Conservation (phyloP, 495 filamentous ascomycete species). For the Penicillium goetzii region DNA sequence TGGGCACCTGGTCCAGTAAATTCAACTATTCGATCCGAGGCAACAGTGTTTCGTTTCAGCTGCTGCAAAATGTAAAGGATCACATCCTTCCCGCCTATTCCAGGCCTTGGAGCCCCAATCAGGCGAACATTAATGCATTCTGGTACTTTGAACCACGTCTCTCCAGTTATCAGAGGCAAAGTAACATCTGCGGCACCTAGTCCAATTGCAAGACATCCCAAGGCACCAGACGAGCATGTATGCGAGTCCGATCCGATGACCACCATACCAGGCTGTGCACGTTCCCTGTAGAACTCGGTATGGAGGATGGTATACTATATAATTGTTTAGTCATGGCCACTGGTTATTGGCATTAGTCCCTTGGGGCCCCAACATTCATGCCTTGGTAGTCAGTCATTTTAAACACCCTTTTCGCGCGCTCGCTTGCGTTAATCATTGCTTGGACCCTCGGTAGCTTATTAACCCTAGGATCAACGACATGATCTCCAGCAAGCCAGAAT, state of each 20-base stretch:
- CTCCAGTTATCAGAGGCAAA: conserved; percentile 48
- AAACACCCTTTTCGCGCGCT: conserved; percentile 39
- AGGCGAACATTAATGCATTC: conserved; percentile 45
- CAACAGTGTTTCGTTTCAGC: conserved; percentile 51
- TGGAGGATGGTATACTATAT: conserved; percentile 50
- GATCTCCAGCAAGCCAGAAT: conserved; percentile 53
- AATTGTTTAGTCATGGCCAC: not conserved
- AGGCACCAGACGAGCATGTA: conserved; percentile 47
- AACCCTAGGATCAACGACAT: conserved; percentile 49
- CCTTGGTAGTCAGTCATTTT: conserved; percentile 53
- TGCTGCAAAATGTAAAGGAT: conserved; percentile 50
- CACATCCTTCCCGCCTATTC: conserved; percentile 52
- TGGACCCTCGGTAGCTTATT: conserved; percentile 38
- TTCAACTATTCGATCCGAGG: conserved; percentile 50
- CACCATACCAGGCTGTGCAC: conserved; percentile 50
- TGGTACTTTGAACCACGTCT: conserved; percentile 53
- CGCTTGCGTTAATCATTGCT: conserved; percentile 39
- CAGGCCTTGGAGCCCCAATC: conserved; percentile 35
- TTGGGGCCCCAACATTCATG: conserved; percentile 33
- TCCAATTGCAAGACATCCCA: conserved; percentile 48
- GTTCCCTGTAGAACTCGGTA: conserved; percentile 51
- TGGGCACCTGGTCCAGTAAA: conserved; percentile 43
- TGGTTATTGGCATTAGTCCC: not conserved
- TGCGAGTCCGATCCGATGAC: conserved; percentile 53
- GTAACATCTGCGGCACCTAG: conserved; percentile 52